phyloP scores from a whole-genome alignment of 768 basidiomycete genomes.

The Mycena pura region DNA sequence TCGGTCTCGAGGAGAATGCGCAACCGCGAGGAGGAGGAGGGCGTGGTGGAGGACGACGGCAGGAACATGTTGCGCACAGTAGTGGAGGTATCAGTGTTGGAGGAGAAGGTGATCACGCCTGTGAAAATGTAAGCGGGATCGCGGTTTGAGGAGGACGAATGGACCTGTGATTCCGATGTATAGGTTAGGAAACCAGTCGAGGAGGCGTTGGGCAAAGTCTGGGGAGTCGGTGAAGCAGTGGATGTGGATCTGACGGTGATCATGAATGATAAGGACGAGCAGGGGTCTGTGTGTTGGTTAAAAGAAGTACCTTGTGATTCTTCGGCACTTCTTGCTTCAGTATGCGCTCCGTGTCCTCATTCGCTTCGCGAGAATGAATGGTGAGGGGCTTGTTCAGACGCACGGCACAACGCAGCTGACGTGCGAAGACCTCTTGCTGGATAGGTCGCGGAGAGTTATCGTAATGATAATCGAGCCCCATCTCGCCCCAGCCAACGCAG shows the following conservation, averaged over 20 bases:
- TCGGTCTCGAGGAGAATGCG: conserved; percentile 82
- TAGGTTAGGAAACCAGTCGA: conserved; percentile 80
- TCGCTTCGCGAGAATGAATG: conserved; percentile 87
- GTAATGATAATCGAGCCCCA: conserved; percentile 86
- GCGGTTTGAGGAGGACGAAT: not conserved
- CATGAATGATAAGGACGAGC: not conserved
- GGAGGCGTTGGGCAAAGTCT: conserved; percentile 70
- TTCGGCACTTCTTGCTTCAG: conserved; percentile 70
- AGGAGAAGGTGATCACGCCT: conserved; percentile 83
- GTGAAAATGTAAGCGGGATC: not conserved
- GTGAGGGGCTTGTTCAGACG: conserved; percentile 76
- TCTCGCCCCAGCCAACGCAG: conserved; percentile 89
- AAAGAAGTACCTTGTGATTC: conserved; percentile 61
- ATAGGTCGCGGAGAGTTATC: conserved; percentile 73
- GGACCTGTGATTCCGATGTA: conserved; percentile 82
- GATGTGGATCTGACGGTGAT: conserved; percentile 76
- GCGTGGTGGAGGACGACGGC: too few relatives aligned
- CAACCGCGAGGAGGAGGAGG: conserved; percentile 28
- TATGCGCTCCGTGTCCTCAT: conserved; percentile 82
- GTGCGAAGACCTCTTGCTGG: conserved; percentile 67
- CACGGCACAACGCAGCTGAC: conserved; percentile 74
- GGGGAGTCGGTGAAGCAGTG: conserved; percentile 90
- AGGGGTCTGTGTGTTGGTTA: not conserved
- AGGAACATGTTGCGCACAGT: conserved; percentile 61
- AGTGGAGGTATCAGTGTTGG: conserved; percentile 72